Base-by-base conservation (phyloP, 2,329 filamentous ascomycete genomes). In the Sclerotinia subarctica region DNA sequence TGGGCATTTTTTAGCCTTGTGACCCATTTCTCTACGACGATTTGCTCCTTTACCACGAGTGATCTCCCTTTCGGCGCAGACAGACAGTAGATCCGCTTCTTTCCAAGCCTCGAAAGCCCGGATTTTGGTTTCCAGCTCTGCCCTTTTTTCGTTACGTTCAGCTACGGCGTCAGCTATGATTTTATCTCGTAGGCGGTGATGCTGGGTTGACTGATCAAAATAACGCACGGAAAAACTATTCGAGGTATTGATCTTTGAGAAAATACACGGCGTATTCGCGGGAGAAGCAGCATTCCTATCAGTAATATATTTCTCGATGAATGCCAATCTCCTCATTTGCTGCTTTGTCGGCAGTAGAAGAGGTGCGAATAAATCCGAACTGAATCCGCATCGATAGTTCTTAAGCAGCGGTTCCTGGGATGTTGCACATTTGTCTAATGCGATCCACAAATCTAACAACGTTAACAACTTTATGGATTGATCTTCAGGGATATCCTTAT, bases 401-500 rank as follows among this genome's bases (percentile, higher is more conserved):
- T 7, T 10, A 0, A 89, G 72, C 6, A 85, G 69, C 0, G 80
- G 77, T n/a, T 80, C 77, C 0, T 76, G 67, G 1, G 67, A 19
- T 1, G 79, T 76, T 0, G 82, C 82, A 2, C 79, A 78, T 63
- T 78, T 82, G 69, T 90, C 87, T 44, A 83, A 81, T 0, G 83
- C 84, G 10, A 85, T 74, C 88, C 87, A 90, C 0, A 90, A 74
- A 66, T 89, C 85, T 3, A 87, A 71, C 0, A 85, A 72, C 0
- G 82, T 85, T 0, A 90, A 78, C 3, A 87, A 68, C 83, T 88
- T 87, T 5, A 82, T 69, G 0, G 88, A 90, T 0, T 78, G 72
- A 0, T 76, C 77, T 69, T 84, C 81, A 0, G 86, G 82, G 2
- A 81, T 79, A 0, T 63, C 69, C 0, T 65, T 2, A 54, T 87